Base-by-base conservation (phyloP, 192 early-diverging fungal genomes). In the Diversispora epigaea region DNA sequence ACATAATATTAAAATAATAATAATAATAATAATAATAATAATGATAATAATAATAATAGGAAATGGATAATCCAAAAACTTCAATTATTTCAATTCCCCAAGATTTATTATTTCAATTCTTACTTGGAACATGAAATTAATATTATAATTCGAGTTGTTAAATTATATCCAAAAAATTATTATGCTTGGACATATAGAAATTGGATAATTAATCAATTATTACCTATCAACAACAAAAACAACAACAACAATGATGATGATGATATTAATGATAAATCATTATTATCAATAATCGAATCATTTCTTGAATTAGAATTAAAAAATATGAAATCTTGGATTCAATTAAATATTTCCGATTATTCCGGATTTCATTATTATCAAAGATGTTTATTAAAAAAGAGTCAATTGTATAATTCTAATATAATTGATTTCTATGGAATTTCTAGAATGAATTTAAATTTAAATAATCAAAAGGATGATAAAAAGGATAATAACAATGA, bases 111-210 rank as follows among this genome's bases (percentile, higher is more conserved):
- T 58, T n/a, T 60, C 39, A 47, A 25, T 56, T 76, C 73, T 41
- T 75, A 80, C 65, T 81, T 80, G 78, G 40, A 79, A 9, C 43
- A 74, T 41, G 57, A 87, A n/a, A 22, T 82, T 6, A 3, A 68
- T n/a, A 22, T 80, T 12, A 83, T 80, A 56, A 67, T 77, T 4
- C 55, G 58, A 11, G 77, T 81, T 5, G 77, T 77, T 10, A 76
- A 82, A 17, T 61, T 80, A 49, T 84, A 87, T 72, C 86, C 86
- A 10, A 82, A 80, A 69, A 84, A 83, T 57, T 87, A 87, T 58
- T 85, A 85, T 71, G 75, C 86, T 50, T 87, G 86, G 86, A 78
- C 71, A 4, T 80, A 82, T 81, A 77, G 86, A n/a, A 76, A 79
- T 61, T 85, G 84, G 84, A 50, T 87, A 1, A 39, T 87, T 0